These are phyloP conservation scores for Asterionellopsis glacialis DNA, from an alignment of 108 stramenopile species.

Conservation along the genomic window DNA sequence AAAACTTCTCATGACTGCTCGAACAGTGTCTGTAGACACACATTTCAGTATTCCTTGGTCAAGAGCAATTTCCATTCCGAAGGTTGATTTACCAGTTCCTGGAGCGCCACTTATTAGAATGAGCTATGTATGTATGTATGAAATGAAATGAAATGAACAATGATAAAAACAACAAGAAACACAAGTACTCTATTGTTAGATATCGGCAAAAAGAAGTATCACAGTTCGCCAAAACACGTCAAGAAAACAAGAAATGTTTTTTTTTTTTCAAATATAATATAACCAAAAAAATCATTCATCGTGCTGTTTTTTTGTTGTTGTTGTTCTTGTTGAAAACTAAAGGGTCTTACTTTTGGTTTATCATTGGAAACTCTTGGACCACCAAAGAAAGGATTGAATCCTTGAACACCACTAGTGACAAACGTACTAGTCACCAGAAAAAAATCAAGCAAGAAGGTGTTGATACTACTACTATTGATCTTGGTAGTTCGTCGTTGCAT, in stretches of 20 bases:
- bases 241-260: neutral
- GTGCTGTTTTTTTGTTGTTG: too few species aligned
- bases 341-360: too few species aligned
- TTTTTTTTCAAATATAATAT: neutral
- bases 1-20: slow-evolving; percentile 52
- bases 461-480: too few species aligned
- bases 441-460: too few species aligned
- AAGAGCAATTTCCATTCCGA: slow-evolving; percentile 60
- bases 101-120: slow-evolving; percentile 47
- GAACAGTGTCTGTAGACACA: slow-evolving; percentile 59
- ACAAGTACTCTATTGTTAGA: neutral
- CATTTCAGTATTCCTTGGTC: slow-evolving; percentile 64
- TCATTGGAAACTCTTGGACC: too few species aligned
- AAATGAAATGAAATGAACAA: neutral
- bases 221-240: neutral
- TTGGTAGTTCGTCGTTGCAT: too few species aligned
- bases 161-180: too few species aligned
- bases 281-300: too few species aligned
- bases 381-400: too few species aligned
- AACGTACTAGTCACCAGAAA: too few species aligned
- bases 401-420: too few species aligned
- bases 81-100: slow-evolving; percentile 54
- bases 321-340: too few species aligned
- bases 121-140: slow-evolving; percentile 17
- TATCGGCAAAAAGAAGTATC: neutral